These are phyloP conservation scores for Trichosanthes truncata DNA, from an alignment of 306 rosid species.

Conservation along the genomic window DNA sequence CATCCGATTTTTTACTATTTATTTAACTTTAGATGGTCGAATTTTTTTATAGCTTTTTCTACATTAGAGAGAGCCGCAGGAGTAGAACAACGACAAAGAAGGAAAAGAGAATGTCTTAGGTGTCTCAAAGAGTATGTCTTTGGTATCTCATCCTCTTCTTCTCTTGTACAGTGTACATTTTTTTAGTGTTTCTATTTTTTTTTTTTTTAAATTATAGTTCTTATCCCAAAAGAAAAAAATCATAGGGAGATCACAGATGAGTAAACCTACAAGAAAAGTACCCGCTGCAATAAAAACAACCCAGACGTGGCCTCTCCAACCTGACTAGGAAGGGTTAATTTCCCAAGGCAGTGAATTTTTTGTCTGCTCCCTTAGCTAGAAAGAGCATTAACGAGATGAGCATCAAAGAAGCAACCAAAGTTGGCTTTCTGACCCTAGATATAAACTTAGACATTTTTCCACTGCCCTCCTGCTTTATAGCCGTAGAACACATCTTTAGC, in stretches of 20 bases:
- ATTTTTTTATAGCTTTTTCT: background rate
- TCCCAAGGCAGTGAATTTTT: background rate
- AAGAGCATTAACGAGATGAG: background rate
- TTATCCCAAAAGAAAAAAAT: background rate
- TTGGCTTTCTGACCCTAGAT: background rate
- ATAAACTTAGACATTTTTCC: background rate
- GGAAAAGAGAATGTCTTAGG: too few species aligned
- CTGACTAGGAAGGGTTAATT: background rate
- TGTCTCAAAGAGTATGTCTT: background rate
- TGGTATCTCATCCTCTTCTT: background rate
- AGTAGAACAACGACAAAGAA: too few species aligned
- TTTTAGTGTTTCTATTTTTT: background rate
- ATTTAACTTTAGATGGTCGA: background rate
- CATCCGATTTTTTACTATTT: background rate
- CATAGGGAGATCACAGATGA: constrained; percentile 77
- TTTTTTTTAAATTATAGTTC: background rate
- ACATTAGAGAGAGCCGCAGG: background rate
- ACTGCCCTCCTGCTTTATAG: background rate
- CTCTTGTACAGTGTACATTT: background rate
- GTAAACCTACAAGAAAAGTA: constrained; percentile 51
- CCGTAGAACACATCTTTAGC: background rate
- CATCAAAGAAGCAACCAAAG: background rate
- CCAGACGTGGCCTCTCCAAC: background rate
- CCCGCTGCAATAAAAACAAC: background rate
- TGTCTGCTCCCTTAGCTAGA: too few species aligned